phyloP scores from a whole-genome alignment of 208 protist species.

The Porcisia hertigi region DNA sequence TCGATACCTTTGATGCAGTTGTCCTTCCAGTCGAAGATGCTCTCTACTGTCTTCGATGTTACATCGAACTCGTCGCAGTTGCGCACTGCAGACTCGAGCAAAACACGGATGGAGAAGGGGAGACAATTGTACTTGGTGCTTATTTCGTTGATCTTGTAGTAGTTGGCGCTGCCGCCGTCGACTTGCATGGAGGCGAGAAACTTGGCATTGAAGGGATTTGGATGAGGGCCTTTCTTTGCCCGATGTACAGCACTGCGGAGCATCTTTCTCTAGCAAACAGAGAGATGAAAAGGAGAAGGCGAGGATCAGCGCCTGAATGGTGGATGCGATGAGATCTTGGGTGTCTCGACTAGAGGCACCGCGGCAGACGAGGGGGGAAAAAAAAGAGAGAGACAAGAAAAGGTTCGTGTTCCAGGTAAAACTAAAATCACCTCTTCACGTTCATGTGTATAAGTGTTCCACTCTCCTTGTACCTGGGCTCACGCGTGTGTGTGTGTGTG shows the following conservation, averaged over 20 bases:
- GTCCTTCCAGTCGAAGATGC: slow-evolving; percentile 94
- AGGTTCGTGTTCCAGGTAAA: background rate
- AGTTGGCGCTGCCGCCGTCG: slow-evolving; percentile 58
- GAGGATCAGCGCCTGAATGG: background rate
- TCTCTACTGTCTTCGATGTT: slow-evolving; percentile 89
- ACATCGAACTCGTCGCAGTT: slow-evolving; percentile 96
- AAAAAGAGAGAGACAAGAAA: background rate
- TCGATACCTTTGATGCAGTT: slow-evolving; percentile 91
- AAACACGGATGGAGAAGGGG: slow-evolving; percentile 95
- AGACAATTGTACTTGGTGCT: slow-evolving; percentile 81
- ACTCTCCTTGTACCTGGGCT: background rate
- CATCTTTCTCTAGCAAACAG: slow-evolving; percentile 36
- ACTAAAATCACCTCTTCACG: background rate
- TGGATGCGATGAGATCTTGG: background rate
- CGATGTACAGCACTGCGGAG: slow-evolving; percentile 43
- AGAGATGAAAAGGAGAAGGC: background rate
- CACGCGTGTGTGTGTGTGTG: background rate
- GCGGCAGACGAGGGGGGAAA: background rate
- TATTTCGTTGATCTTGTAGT: slow-evolving; percentile 89
- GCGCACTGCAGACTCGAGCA: slow-evolving; percentile 95
- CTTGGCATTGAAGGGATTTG: slow-evolving; percentile 79
- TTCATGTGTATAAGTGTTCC: background rate
- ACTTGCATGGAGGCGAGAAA: slow-evolving; percentile 60
- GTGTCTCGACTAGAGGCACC: background rate
- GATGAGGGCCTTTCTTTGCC: slow-evolving; percentile 40